These are phyloP conservation scores for Atkinsonella texensis DNA, from an alignment of 2,329 filamentous ascomycete species.

Conservation along the genomic window DNA sequence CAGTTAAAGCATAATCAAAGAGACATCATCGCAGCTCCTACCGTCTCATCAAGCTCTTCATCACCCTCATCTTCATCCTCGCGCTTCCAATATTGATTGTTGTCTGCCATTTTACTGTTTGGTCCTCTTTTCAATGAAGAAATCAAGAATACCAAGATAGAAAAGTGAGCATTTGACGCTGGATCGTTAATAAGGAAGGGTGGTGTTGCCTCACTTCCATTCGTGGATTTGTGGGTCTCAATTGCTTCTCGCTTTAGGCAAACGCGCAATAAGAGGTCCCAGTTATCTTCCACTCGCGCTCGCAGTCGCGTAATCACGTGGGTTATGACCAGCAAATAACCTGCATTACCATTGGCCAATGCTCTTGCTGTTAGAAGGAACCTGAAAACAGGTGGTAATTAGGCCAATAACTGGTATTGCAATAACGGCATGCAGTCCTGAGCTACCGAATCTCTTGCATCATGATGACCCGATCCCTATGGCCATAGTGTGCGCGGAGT, in stretches of 20 bases:
- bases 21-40: conserved; percentile 17
- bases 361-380: conserved; percentile 7
- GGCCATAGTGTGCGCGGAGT: background rate
- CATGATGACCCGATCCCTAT: conserved; percentile 5
- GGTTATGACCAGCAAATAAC: conserved; percentile 9
- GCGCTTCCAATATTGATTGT: conserved; percentile 30
- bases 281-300: conserved; percentile 6
- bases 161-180: no score
- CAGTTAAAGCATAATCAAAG: background rate
- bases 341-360: conserved; percentile 15
- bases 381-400: background rate
- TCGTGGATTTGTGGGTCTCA: conserved; percentile 8
- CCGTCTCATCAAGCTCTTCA: conserved; percentile 48
- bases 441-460: background rate
- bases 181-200: no score
- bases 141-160: no score
- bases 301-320: conserved; percentile 21
- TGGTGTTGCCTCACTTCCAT: background rate
- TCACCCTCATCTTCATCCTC: conserved; percentile 55
- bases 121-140: no score
- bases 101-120: conserved; percentile 18
- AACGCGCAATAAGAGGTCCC: conserved; percentile 12
- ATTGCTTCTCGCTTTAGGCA: conserved; percentile 16
- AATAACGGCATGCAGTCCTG: background rate
- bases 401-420: no score